A percentile compares a stretch with the other conserved stretches of the same genome.
Conservation (phyloP, 768 basidiomycete species). For the Sutorius australiensis region DNA sequence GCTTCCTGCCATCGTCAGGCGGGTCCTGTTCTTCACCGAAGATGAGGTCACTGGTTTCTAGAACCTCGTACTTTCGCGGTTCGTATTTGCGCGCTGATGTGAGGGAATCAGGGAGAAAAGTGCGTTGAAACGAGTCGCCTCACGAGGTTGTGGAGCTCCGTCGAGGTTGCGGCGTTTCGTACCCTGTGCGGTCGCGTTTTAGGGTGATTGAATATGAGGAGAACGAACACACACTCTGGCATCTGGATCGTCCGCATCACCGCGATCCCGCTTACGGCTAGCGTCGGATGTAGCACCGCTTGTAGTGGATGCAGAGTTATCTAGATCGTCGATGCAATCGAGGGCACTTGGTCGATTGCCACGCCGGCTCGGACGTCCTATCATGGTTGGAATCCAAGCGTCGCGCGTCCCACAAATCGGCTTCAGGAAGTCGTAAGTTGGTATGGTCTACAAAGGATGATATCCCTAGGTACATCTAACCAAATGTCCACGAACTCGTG, state of each 20-base stretch:
- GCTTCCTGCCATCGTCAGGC: conserved; percentile 42
- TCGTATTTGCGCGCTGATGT: conserved; percentile 39
- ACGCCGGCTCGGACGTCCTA: conserved; percentile 15
- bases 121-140: background rate
- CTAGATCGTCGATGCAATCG: conserved; percentile 39
- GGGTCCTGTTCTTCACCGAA: conserved; percentile 40
- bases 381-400: background rate
- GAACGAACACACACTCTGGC: conserved; percentile 14
- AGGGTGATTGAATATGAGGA: background rate
- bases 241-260: conserved; percentile 5
- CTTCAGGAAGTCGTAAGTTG: no score
- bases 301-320: conserved; percentile 16
- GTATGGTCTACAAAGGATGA: conserved; percentile 1
- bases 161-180: conserved; percentile 30
- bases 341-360: conserved; percentile 49
- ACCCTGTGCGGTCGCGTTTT: conserved; percentile 4
- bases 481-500: conserved; percentile 10
- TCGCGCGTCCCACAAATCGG: background rate
- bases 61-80: conserved; percentile 28
- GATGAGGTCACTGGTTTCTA: conserved; percentile 37
- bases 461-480: conserved; percentile 9
- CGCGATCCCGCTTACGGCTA: conserved; percentile 27
- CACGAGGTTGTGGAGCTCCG: conserved; percentile 13
- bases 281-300: conserved; percentile 20
- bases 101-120: background rate